Percentiles rank a stretch among this genome's conserved stretches.
Conservation (phyloP, 176 grass and related monocot genomes). For the Calamus simplicifolius region DNA sequence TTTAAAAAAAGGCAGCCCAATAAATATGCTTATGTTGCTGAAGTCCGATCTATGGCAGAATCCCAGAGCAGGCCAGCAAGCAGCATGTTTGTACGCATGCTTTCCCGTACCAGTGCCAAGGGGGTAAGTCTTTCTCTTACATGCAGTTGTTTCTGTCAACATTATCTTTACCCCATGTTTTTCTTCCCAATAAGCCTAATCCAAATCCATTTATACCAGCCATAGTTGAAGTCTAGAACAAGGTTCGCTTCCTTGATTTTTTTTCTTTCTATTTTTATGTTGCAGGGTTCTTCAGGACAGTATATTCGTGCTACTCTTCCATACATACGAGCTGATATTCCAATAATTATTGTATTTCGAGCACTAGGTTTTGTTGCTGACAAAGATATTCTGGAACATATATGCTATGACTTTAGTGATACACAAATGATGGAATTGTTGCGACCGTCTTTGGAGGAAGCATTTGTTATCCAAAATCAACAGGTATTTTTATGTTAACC, state of each 20-base stretch:
- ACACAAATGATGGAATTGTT: constrained; percentile 99
- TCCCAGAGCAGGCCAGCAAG: constrained; percentile 92
- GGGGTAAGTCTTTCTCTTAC: constrained; percentile 44
- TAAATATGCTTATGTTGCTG: constrained; percentile 87
- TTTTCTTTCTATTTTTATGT: background rate
- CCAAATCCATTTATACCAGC: too few species aligned
- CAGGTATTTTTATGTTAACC: constrained; percentile 41
- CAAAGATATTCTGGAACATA: constrained; percentile 98
- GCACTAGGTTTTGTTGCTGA: constrained; percentile 99
- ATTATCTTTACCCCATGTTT: too few species aligned
- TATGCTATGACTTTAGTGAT: constrained; percentile 96
- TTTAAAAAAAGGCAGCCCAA: constrained; percentile 99
- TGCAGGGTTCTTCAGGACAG: constrained; percentile 92
- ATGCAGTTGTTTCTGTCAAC: too few species aligned
- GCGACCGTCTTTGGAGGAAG: constrained; percentile 86
- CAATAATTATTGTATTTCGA: constrained; percentile 95
- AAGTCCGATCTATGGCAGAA: constrained; percentile 94
- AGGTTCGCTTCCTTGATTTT: too few species aligned
- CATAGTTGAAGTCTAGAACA: too few species aligned
- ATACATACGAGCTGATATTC: constrained; percentile 92
- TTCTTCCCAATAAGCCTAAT: too few species aligned
- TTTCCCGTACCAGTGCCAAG: constrained; percentile 84
- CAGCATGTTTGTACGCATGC: constrained; percentile 98
- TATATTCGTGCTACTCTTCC: constrained; percentile 97
- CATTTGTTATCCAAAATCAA: constrained; percentile 98